Evolutionary conservation across 2,329 filamentous ascomycete species (phyloP), one percentile per base, ranked within the genome.

Genomic region (Botryotinia narcissicola): DNA sequence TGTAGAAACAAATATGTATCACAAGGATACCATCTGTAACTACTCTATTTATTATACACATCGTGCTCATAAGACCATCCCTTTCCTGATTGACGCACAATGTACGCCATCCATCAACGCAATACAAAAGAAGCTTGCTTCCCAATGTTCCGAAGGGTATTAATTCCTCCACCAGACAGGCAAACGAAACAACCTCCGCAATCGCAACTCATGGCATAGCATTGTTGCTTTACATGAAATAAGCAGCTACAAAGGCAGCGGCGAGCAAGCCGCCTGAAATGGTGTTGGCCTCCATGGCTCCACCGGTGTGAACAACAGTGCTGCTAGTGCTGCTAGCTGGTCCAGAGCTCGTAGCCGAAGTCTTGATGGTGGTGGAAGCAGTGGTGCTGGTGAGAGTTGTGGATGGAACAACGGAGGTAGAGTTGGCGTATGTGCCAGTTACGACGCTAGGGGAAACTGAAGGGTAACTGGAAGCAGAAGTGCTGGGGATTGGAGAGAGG

Each of bases 11-110:
- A 29, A n/a, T 40, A 16, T 9, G 9, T 40, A 54, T 67, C 46
- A 8, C 18, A 12, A 54, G 25, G 64, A 67, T 29, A 67, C 8
- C 22, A 67, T 29, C 25, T 37, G 44, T n/a, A 51, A 32, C 20
- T 25, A 40, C 29, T 25, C 63, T 40, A 51, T 67, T 51, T 20
- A 67, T 67, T 67, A 67, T 20, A 51, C 63, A 66, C 63, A 37
- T 35, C 18, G 44, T n/a, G 51, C 29, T 20, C 44, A 35, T 48
- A 51, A 18, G 32, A 51, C 25, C 12, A 14, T 16, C 16, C 20
- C 20, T n/a, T 35, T 25, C 57, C 57, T 16, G 29, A 35, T 32
- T 2, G 32, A 60, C 9, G 32, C 32, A 60, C 57, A 22, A 32
- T 4, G 46, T 10, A n/a, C 29, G 63, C 10, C 32, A 54, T 67